Percentiles rank a stretch among this genome's conserved stretches.
Conservation (phyloP, 1,284 basidiomycete species). For the Gomphus bonarii region DNA sequence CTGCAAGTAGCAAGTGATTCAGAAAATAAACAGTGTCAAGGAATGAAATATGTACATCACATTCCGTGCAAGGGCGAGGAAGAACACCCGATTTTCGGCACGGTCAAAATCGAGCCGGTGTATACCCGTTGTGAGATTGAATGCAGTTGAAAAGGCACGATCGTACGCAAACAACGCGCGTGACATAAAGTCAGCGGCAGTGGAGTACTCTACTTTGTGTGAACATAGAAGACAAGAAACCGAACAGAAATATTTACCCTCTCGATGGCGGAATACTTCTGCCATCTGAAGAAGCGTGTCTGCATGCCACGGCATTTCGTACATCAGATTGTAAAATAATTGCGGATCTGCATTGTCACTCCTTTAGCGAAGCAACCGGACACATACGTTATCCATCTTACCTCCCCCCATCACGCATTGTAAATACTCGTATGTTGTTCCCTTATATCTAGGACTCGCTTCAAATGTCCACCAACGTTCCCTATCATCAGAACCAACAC, state of each 20-base stretch:
- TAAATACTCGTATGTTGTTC: constrained; percentile 72
- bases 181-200: constrained; percentile 77
- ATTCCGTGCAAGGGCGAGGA: constrained; percentile 70
- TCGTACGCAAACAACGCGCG: constrained; percentile 86
- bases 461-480: constrained; percentile 85
- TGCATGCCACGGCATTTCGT: constrained; percentile 70
- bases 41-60: constrained; percentile 40
- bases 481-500: constrained; percentile 29
- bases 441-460: constrained; percentile 75
- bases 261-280: constrained; percentile 74
- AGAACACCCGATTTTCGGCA: constrained; percentile 82
- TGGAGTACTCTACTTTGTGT: constrained; percentile 54
- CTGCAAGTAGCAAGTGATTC: constrained; percentile 25
- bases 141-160: constrained; percentile 73
- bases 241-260: constrained; percentile 39
- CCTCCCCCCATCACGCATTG: constrained; percentile 72
- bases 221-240: background rate
- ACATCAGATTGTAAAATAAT: constrained; percentile 48
- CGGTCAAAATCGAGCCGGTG: constrained; percentile 80
- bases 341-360: constrained; percentile 44
- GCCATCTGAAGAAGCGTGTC: constrained; percentile 86
- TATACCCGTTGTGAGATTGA: constrained; percentile 69
- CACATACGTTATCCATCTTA: constrained; percentile 24
- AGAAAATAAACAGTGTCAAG: constrained; percentile 7
- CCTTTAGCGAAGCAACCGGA: background rate